These are phyloP conservation scores for Epichloe baconii DNA, from an alignment of 2,329 filamentous ascomycete genomes.

Conservation along the genomic window DNA sequence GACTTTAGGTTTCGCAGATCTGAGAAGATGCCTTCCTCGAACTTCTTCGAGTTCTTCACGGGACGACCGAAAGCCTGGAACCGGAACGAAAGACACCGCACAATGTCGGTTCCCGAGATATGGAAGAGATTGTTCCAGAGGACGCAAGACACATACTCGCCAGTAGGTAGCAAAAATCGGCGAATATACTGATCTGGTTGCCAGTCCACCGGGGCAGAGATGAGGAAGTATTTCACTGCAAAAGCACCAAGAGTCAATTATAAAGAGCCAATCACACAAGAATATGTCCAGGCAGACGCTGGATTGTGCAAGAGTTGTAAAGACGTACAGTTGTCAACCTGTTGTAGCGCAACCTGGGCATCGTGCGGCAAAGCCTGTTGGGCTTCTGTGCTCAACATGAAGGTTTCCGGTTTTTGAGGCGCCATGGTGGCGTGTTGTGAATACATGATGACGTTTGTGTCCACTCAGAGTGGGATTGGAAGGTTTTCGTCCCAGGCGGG, in stretches of 20 bases:
- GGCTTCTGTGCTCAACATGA: slow-evolving; percentile 94
- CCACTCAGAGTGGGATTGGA: slow-evolving; percentile 6
- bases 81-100: slow-evolving; percentile 91
- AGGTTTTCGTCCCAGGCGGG: background rate
- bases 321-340: slow-evolving; percentile 86
- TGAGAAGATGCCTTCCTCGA: slow-evolving; percentile 98
- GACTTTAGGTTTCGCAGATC: slow-evolving; percentile 97
- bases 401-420: slow-evolving; percentile 94
- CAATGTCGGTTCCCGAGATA: slow-evolving; percentile 97
- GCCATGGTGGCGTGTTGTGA: slow-evolving; percentile 78
- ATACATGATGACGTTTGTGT: slow-evolving; percentile 48
- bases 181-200: slow-evolving; percentile 92
- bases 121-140: slow-evolving; percentile 99
- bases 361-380: slow-evolving; percentile 93
- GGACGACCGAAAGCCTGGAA: slow-evolving; percentile 98
- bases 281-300: background rate
- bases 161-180: slow-evolving; percentile 86
- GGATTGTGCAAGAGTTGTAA: background rate
- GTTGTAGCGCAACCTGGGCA: slow-evolving; percentile 91
- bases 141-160: slow-evolving; percentile 97
- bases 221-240: slow-evolving; percentile 97
- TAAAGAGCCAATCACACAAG: background rate
- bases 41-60: slow-evolving; percentile 99
- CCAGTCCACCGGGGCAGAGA: slow-evolving; percentile 97
- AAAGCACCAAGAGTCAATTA: background rate